Percentiles rank a stretch among this genome's conserved stretches.
phyloP scores from a whole-genome alignment of 2,329 filamentous ascomycete species.

The Colletotrichum coccodes region DNA sequence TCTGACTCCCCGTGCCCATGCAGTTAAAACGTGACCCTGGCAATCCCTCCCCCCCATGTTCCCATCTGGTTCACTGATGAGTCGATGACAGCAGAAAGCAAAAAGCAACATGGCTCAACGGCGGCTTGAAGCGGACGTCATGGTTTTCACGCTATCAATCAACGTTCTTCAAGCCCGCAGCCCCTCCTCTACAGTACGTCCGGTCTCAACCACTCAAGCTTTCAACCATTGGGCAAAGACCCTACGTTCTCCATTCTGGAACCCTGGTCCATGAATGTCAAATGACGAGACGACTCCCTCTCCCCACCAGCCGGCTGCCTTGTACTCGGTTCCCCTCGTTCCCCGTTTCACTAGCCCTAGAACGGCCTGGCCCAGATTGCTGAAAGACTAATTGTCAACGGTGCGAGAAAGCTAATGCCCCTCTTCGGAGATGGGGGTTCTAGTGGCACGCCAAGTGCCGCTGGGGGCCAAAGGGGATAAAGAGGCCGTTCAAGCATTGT shows the following conservation, averaged over 20 bases:
- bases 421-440: constrained; percentile 14
- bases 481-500: background rate
- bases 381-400: constrained; percentile 12
- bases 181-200: background rate
- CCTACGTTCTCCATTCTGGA: background rate
- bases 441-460: background rate
- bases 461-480: background rate
- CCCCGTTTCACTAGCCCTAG: constrained; percentile 21
- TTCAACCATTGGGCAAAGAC: background rate
- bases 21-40: background rate
- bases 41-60: background rate
- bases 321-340: constrained; percentile 17
- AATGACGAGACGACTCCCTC: background rate
- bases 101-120: background rate
- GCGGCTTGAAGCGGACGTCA: background rate
- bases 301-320: background rate
- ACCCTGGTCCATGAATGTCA: constrained; percentile 27
- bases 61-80: background rate
- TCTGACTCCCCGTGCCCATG: constrained; percentile 5
- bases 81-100: background rate
- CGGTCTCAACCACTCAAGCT: background rate
- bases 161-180: background rate
- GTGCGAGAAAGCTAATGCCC: constrained; percentile 12
- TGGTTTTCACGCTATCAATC: constrained; percentile 1
- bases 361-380: constrained; percentile 6